Conservation (phyloP, 306 rosid genomes). For the Vicia sativa region DNA sequence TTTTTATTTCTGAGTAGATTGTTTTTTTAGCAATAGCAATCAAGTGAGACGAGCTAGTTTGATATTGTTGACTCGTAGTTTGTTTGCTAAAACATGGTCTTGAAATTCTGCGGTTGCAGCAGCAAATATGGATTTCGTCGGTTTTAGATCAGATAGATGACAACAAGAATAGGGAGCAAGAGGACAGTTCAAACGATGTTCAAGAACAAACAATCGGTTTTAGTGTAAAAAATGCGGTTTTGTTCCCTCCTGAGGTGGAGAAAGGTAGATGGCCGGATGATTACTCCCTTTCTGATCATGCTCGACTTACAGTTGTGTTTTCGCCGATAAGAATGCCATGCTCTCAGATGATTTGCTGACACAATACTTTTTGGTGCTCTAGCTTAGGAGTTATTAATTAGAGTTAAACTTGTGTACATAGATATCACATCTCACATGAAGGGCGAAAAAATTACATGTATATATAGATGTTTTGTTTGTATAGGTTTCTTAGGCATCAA, state of each 20-base stretch:
- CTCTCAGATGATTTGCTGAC: slow-evolving; percentile 56
- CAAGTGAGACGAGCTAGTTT: neutral
- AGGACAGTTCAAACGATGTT: slow-evolving; percentile 40
- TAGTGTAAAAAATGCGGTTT: slow-evolving; percentile 75
- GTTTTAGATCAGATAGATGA: slow-evolving; percentile 55
- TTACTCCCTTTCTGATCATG: slow-evolving; percentile 91
- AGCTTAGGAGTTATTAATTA: slow-evolving; percentile 18
- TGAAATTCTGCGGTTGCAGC: slow-evolving; percentile 54
- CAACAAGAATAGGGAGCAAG: slow-evolving; percentile 37
- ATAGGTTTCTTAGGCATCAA: slow-evolving; percentile 46
- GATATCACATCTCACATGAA: slow-evolving; percentile 16
- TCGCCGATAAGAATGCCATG: slow-evolving; percentile 86
- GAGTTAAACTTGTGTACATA: slow-evolving; percentile 39
- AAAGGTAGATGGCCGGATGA: slow-evolving; percentile 94
- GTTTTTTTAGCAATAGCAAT: too few species aligned
- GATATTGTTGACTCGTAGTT: neutral
- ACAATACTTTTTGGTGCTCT: slow-evolving; percentile 16
- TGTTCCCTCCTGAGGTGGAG: slow-evolving; percentile 92
- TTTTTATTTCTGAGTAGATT: too few species aligned
- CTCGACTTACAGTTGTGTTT: slow-evolving; percentile 84
- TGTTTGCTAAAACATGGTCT: slow-evolving; percentile 29
- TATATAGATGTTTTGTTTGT: slow-evolving; percentile 36
- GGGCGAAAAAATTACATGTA: slow-evolving; percentile 36
- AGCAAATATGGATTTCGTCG: slow-evolving; percentile 74
- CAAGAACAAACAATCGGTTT: slow-evolving; percentile 77